Conservation (phyloP, 2,329 filamentous ascomycete genomes). For the Coniochaeta prunicola region DNA sequence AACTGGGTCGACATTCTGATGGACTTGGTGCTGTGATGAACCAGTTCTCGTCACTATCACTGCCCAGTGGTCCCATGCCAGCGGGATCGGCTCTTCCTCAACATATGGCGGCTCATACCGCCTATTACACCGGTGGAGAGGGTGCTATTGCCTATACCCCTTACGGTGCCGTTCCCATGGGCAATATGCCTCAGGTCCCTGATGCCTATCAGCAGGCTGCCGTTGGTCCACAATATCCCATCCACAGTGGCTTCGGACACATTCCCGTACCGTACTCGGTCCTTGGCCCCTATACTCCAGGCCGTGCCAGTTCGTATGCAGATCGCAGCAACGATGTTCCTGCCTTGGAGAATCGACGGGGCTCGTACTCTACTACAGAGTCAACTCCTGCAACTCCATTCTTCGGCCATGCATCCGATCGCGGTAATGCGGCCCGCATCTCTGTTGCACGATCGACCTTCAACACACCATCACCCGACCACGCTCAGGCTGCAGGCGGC, state of each 20-base stretch:
- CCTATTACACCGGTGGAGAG: conserved; percentile 7
- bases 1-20: background rate
- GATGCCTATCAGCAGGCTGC: background rate
- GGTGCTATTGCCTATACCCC: conserved; percentile 14
- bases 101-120: conserved; percentile 17
- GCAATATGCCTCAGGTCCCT: conserved; percentile 8
- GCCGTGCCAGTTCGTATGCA: conserved; percentile 34
- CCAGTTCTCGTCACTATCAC: conserved; percentile 19
- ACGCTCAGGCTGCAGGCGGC: conserved; percentile 28
- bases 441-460: conserved; percentile 53
- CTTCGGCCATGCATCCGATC: conserved; percentile 50
- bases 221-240: background rate
- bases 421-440: conserved; percentile 53
- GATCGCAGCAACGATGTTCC: conserved; percentile 50
- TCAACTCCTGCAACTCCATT: conserved; percentile 60
- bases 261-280: background rate
- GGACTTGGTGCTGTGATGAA: conserved; percentile 15
- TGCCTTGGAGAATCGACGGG: conserved; percentile 56
- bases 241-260: background rate
- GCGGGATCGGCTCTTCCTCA: conserved; percentile 6
- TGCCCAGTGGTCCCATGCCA: conserved; percentile 15
- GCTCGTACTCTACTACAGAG: conserved; percentile 61
- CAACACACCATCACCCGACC: conserved; percentile 55
- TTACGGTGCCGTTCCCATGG: conserved; percentile 10
- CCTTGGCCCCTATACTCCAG: conserved; percentile 42